phyloP scores from a whole-genome alignment of 2,329 filamentous ascomycete genomes.

The Aspergillus ochraceoroseus region DNA sequence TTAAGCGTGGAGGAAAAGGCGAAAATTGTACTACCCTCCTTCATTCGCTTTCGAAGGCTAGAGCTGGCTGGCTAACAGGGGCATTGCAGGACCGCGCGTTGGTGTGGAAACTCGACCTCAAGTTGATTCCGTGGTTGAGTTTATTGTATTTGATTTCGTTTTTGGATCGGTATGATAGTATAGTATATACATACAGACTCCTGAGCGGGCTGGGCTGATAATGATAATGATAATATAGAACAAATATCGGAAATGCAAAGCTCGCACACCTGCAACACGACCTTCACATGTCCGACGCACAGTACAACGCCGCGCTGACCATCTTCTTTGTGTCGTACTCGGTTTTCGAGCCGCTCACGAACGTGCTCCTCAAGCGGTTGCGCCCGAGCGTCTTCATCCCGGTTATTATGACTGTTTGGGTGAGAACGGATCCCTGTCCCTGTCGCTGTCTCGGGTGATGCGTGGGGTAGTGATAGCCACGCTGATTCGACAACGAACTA shows the following conservation, averaged over 20 bases:
- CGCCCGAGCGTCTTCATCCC: slow-evolving; percentile 76
- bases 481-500: too few relatives aligned
- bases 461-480: too few relatives aligned
- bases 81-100: slow-evolving; percentile 42
- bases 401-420: slow-evolving; percentile 62
- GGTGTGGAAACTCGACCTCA: slow-evolving; percentile 44
- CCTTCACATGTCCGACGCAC: slow-evolving; percentile 56
- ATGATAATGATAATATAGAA: slow-evolving; percentile 42
- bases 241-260: slow-evolving; percentile 72
- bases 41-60: background rate
- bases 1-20: slow-evolving; percentile 60
- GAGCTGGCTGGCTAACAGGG: background rate
- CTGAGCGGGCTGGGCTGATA: too few relatives aligned
- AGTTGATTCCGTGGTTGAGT: slow-evolving; percentile 46
- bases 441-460: too few relatives aligned
- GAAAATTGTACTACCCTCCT: slow-evolving; percentile 55
- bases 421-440: background rate
- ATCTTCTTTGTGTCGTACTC: slow-evolving; percentile 87
- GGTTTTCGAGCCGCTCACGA: slow-evolving; percentile 68
- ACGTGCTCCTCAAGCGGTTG: slow-evolving; percentile 71
- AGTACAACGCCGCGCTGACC: slow-evolving; percentile 71
- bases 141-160: slow-evolving; percentile 45
- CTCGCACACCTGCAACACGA: slow-evolving; percentile 55
- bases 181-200: too few relatives aligned
- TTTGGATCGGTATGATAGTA: slow-evolving; percentile 40